Base-by-base conservation (phyloP, 139 green algal species). In the Chlorella sp. region DNA sequence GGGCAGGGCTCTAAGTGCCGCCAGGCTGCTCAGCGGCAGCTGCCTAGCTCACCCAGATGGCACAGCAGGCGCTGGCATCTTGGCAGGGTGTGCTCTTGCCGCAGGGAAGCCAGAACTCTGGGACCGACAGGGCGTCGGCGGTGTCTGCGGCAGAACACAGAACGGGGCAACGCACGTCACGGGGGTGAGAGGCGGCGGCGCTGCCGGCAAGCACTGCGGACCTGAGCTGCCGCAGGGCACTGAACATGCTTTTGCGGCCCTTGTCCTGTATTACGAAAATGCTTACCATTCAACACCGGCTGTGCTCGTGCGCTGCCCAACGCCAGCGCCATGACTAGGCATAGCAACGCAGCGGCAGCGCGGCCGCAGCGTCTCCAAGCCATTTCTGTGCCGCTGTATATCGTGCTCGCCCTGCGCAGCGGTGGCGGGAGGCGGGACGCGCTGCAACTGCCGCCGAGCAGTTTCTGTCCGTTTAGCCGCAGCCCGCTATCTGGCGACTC, bases 91-190 rank as follows among this genome's bases (percentile, higher is more conserved):
- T 40, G 3, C 11, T 88, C 9, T 48, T 48, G 28, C 84, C 84
- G 68, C 84, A 88, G 26, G 84, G 39, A 28, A 88, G 68, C 66
- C 68, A 88, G 39, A 40, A 66, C 14, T 81, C 84, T 14, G 73
- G 61, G 24, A 81, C 9, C 12, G 82, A 18, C 5, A 60, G 30
- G 34, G 82, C 57, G 37, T 86, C 53, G 32, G 82, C 34, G 7
- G 32, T 64, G 19, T 76, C 82, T 77, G 57, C 80, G 18, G 30
- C 30, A 39, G 30, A 3, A 37, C 28, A 28, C 28, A 37, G 71
- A 28, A 78, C 3, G 19, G 5, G 9, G 28, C 34, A 78, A 15
- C 24, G 71, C 32, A 24, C 32, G 1, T 39, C 71, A 1, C 37
- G 4, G n/a, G 32, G 36, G 32, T n/a, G 64, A 73, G 64, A 73